Percentiles rank a stretch among this genome's conserved stretches.
These are phyloP conservation scores for Paracoccidioides brasiliensis DNA, from an alignment of 2,329 filamentous ascomycete species.

Conservation along the genomic window DNA sequence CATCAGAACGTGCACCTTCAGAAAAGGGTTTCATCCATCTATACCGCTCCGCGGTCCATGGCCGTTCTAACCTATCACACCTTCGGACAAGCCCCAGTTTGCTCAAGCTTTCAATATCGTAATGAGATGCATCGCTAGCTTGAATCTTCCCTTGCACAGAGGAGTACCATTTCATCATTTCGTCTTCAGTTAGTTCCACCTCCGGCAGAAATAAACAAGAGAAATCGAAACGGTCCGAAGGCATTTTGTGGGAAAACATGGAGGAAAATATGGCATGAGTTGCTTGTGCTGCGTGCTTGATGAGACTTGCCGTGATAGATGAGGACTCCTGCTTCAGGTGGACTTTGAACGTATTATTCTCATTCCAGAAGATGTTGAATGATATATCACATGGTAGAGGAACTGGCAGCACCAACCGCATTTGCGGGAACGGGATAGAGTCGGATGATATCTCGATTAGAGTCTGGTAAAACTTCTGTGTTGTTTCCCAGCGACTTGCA, in stretches of 20 bases:
- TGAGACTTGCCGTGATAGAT: constrained; percentile 2
- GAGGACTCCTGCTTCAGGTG: constrained; percentile 8
- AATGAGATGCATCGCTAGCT: constrained; percentile 3
- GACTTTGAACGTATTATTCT: constrained; percentile 12
- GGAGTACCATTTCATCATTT: constrained; percentile 12
- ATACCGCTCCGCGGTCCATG: constrained; percentile 12
- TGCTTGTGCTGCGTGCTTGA: constrained; percentile 8
- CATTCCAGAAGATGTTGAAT: constrained; percentile 21
- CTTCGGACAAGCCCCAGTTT: constrained; percentile 13
- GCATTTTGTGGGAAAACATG: constrained; percentile 12
- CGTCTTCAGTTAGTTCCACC: neutral
- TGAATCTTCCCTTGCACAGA: constrained; percentile 10
- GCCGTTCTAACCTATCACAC: constrained; percentile 8
- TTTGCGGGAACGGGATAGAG: constrained; percentile 5
- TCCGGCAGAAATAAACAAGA: constrained; percentile 15
- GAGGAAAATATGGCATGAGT: constrained; percentile 14
- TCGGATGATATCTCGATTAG: constrained; percentile 11
- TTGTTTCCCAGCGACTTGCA: constrained; percentile 18
- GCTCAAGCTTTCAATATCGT: constrained; percentile 2
- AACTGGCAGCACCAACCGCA: constrained; percentile 16
- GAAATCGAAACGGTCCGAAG: constrained; percentile 10
- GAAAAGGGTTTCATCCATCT: constrained; percentile 8
- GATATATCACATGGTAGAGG: constrained; percentile 13
- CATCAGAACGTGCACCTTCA: constrained; percentile 5
- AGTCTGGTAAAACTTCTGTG: constrained; percentile 11